phyloP scores from a whole-genome alignment of 106 monocot genomes.

The Dioscorea dumetorum region DNA sequence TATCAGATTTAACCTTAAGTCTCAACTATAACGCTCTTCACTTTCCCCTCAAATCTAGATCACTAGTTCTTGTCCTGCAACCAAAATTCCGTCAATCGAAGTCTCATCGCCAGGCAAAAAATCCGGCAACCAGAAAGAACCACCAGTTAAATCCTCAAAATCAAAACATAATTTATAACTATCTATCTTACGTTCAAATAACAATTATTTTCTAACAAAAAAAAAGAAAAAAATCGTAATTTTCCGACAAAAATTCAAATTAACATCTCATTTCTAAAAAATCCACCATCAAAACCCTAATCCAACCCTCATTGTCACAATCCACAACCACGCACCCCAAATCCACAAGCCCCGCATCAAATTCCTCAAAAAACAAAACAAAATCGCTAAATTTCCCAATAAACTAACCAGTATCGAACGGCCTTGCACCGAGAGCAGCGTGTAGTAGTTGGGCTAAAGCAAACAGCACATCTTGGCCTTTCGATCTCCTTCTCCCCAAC shows the following conservation, averaged over 20 bases:
- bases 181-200: too few species aligned
- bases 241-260: background rate
- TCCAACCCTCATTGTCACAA: background rate
- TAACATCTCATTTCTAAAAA: background rate
- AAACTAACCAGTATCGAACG: constrained; percentile 63
- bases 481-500: background rate
- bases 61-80: too few species aligned
- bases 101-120: too few species aligned
- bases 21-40: too few species aligned
- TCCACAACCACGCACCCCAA: background rate
- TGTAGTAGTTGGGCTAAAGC: constrained; percentile 38
- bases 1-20: too few species aligned
- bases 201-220: too few species aligned
- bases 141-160: too few species aligned
- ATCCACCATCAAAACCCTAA: background rate
- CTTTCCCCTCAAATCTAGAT: too few species aligned
- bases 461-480: constrained; percentile 34
- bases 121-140: too few species aligned
- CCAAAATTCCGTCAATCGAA: background rate
- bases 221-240: background rate
- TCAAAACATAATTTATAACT: too few species aligned
- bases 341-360: background rate
- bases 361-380: background rate
- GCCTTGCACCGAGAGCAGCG: constrained; percentile 63
- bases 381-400: background rate